Percentiles rank a stretch among this genome's conserved stretches.
Evolutionary conservation across 129 eudicot species (phyloP).

Genomic region (Calendula officinalis): DNA sequence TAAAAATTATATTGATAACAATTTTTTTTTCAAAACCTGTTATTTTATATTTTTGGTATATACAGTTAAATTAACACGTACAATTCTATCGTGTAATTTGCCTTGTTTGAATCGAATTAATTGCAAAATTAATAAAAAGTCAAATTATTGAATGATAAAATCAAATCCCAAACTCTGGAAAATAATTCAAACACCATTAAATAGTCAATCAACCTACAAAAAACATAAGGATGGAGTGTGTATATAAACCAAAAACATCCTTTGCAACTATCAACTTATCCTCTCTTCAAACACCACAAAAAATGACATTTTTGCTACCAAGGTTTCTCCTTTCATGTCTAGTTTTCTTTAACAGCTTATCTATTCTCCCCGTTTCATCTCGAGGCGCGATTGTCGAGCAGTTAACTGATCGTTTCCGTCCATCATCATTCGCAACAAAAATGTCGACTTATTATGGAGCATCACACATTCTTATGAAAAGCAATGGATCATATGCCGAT

Average conservation of each 20-base stretch:
- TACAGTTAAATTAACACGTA: no score
- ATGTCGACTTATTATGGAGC: slow-evolving; percentile 53
- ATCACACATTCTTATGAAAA: slow-evolving; percentile 43
- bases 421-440: slow-evolving; percentile 32
- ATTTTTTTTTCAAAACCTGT: no score
- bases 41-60: no score
- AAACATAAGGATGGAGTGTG: slow-evolving; percentile 5
- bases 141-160: not conserved
- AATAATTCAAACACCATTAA: not conserved
- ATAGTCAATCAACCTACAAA: slow-evolving; percentile 22
- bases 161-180: not conserved
- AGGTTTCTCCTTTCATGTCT: slow-evolving; percentile 31
- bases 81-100: no score
- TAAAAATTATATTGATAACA: no score
- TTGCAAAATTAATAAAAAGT: not conserved
- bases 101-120: no score
- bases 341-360: slow-evolving; percentile 9
- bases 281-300: slow-evolving; percentile 12
- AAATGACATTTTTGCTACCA: slow-evolving; percentile 42
- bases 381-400: slow-evolving; percentile 51
- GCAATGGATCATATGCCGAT: slow-evolving; percentile 64
- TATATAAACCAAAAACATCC: slow-evolving; percentile 29
- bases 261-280: slow-evolving; percentile 18
- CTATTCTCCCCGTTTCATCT: slow-evolving; percentile 25
- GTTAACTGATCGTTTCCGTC: slow-evolving; percentile 52